Evolutionary conservation across 148 eudicot species (phyloP), one percentile per base, ranked within the genome.

Genomic region (Rhododendron mucronatum): DNA sequence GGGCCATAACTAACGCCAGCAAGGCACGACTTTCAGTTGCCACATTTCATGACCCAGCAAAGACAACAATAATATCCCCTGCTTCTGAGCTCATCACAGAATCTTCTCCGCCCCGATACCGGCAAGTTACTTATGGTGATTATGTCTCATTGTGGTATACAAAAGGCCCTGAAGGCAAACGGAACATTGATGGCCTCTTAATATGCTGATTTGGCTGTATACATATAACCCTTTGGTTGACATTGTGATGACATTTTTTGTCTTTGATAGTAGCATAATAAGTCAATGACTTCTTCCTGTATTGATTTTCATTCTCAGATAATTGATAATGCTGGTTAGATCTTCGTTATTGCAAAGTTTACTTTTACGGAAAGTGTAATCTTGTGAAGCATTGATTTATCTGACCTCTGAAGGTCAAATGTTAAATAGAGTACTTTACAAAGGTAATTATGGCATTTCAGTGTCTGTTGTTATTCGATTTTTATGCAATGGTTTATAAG

Each of bases 21-120:
- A 92, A 81, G 82, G 88, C 98, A 12, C 90, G 99, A 35, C 92
- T 95, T 59, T 97, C 98, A 84, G 96, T 97, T 85, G 98, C 98
- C 77, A 93, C 99, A 78, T 97, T 97, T 84, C 98, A 97, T 81
- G 99, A 97, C 85, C 99, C 99, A 83, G 94, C 94, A 13, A 95
- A 94, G 88, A 91, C 95, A 7, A 88, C 81, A 89, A 87, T 35
- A 82, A 90, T 97, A 77, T 84, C 89, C 50, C 98, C 99, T 8
- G 95, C 91, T 87, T 55, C 89, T 2, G 89, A 91, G 85, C 93
- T 93, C 81, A 87, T 88, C 21, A 83, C 51, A n/a, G 83, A 86
- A 55, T 81, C 88, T 79, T 88, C 87, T 10, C 91, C 89, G 55
- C 94, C 89, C 23, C 86, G 65, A 57, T 97, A 91, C 69, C 90